Conservation (phyloP, 768 basidiomycete species). For the Hypholoma sublateritium region DNA sequence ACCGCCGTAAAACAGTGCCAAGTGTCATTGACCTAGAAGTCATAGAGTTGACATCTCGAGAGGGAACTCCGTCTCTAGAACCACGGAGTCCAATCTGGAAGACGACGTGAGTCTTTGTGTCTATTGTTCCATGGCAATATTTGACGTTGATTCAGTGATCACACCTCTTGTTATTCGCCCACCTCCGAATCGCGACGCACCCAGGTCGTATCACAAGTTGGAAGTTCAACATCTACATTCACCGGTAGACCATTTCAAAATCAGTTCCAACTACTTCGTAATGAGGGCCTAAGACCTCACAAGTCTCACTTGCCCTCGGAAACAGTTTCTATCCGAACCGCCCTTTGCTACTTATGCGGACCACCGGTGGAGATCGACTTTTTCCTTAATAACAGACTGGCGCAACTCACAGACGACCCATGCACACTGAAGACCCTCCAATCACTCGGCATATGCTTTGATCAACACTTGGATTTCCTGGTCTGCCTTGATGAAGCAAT, state of each 20-base stretch:
- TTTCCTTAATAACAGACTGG: constrained; percentile 4
- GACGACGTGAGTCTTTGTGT: not conserved
- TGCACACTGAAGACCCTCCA: constrained; percentile 2
- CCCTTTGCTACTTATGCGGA: constrained; percentile 6
- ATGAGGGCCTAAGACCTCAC: too few species aligned
- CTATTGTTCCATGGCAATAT: not conserved
- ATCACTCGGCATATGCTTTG: constrained; percentile 12
- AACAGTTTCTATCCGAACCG: not conserved
- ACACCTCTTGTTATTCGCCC: not conserved
- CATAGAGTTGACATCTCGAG: not conserved
- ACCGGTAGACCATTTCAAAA: too few species aligned
- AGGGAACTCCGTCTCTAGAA: not conserved
- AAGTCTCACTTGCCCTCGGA: not conserved
- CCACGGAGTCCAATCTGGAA: not conserved
- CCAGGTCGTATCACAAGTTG: too few species aligned
- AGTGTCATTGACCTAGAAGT: not conserved
- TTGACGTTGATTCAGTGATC: not conserved
- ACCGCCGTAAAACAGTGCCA: too few species aligned
- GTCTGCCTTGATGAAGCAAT: constrained; percentile 1
- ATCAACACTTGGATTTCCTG: constrained; percentile 17
- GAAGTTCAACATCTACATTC: too few species aligned
- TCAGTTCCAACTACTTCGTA: too few species aligned
- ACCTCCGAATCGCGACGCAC: too few species aligned
- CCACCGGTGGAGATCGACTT: not conserved
- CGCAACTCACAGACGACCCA: not conserved